Base-by-base conservation (phyloP, 805 yeast genomes). In the Candida alai region DNA sequence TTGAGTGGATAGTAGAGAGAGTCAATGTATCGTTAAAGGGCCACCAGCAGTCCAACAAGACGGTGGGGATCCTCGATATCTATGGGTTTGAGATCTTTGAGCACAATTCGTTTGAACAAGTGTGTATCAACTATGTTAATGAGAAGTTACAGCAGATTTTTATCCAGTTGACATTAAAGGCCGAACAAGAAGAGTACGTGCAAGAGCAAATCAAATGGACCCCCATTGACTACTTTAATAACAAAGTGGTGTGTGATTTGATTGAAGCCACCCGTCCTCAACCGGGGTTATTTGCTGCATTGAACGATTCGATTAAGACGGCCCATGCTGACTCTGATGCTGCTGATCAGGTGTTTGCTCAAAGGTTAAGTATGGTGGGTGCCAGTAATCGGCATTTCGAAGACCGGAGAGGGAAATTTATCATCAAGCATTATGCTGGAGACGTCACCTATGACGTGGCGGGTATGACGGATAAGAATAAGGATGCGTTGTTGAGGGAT, bases 251-350 rank as follows among this genome's bases (percentile, higher is more conserved):
- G 19, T 93, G 97, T 67, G 99, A 93, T 49, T 72, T 93, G 54
- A 93, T 93, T 53, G 99, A 93, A 62, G 83, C 86, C 19, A 77
- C 78, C 40, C 78, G 96, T 52, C 97, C 98, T 1, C 66, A 61
- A 37, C 97, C 97, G 1, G 98, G 98, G 40, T 73, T 93, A 28
- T 89, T 93, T 66, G 94, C 97, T 2, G 95, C 96, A 3, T 73
- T 93, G 62, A 93, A 90, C 60, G 98, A 93, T 67, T 90, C 97
- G 1, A 82, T 88, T 51, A 97, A 96, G 23, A 93, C 97, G 18
- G 98, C 98, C 0, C 98, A 93, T 56, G 99, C 98, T 3, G 97
- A 93, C 54, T 83, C 96, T 1, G 73, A 68, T 34, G 98, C 97
- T 13, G 97, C 97, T 2, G 99, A 93, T 59, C 96, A 88, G 62